Base-by-base conservation (phyloP, 2,329 filamentous ascomycete genomes). In the Fusarium fracticaudum region DNA sequence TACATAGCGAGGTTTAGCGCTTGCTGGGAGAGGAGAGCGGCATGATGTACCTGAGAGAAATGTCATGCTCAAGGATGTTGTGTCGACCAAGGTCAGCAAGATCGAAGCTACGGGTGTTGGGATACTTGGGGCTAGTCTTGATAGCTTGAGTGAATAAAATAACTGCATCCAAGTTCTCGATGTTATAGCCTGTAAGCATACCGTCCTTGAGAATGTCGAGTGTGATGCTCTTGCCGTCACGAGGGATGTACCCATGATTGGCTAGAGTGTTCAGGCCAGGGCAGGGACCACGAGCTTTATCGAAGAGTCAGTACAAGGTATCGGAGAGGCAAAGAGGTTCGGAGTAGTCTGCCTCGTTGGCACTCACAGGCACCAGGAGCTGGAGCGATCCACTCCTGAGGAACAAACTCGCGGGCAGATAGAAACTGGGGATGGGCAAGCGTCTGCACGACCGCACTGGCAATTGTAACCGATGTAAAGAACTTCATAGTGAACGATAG, bases 181-280 rank as follows among this genome's bases (percentile, higher is more conserved):
- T 67, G n/a, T 67, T 67, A 5, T 41, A 67, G 2, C 64, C 62
- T 5, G 22, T 15, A 15, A 67, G 62, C 62, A 66, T 67, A 0
- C 62, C 62, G 12, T 51, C 62, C 9, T 54, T 45, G 15, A 67
- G 64, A 3, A 50, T 67, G 6, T 44, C 44, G 8, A 67, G 31
- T 7, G 57, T 45, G 13, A 67, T 67, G 26, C 51, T 44, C 38
- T 35, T 67, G 29, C 64, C 64, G 22, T 67, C 38, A 1, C 38
- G 50, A 4, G 64, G 64, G 8, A 67, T 38, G 18, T 67, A 67
- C 9, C 64, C 64, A 24, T 67, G 64, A 24, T 67, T 67, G 10
- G 64, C 64, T 8, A 67, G 9, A 4, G 64, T 67, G 31, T 67
- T 67, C 1, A 67, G 64, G 4, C 64, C 64, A 0, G 64, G 64